Percentiles rank a stretch among this genome's conserved stretches.
phyloP scores from a whole-genome alignment of 805 yeast species.

The Groenewaldozyma tartarivorans region DNA sequence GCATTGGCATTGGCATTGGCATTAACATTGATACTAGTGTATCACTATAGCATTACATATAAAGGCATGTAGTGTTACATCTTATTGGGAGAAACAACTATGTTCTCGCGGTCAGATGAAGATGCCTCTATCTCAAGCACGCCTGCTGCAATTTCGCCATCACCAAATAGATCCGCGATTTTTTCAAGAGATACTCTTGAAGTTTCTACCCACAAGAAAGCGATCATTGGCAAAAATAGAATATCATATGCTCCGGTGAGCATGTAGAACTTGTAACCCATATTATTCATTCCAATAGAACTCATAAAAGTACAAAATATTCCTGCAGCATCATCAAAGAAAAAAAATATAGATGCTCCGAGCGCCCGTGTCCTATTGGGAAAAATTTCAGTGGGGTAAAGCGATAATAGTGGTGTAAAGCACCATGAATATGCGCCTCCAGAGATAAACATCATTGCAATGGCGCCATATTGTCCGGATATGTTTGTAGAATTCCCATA shows the following conservation, averaged over 20 bases:
- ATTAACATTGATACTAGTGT: no score
- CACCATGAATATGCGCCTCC: conserved; percentile 1
- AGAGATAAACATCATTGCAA: conserved; percentile 1
- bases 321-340: conserved; percentile 3
- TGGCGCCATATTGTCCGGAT: background rate
- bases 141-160: no score
- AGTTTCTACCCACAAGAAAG: conserved; percentile 35
- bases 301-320: conserved; percentile 31
- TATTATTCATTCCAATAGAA: conserved; percentile 37
- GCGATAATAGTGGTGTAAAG: conserved; percentile 17
- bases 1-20: no score
- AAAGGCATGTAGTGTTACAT: no score
- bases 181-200: conserved; percentile 41
- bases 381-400: conserved; percentile 6
- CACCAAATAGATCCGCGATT: conserved; percentile 49
- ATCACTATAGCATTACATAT: no score
- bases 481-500: background rate
- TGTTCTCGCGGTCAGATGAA: no score
- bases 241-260: conserved; percentile 43
- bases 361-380: conserved; percentile 6
- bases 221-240: conserved; percentile 31
- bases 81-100: no score
- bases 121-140: no score
- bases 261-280: conserved; percentile 54
- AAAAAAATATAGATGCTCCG: conserved; percentile 7